Base-by-base conservation (phyloP, 257 asterid genomes). In the Gentiana straminea region DNA sequence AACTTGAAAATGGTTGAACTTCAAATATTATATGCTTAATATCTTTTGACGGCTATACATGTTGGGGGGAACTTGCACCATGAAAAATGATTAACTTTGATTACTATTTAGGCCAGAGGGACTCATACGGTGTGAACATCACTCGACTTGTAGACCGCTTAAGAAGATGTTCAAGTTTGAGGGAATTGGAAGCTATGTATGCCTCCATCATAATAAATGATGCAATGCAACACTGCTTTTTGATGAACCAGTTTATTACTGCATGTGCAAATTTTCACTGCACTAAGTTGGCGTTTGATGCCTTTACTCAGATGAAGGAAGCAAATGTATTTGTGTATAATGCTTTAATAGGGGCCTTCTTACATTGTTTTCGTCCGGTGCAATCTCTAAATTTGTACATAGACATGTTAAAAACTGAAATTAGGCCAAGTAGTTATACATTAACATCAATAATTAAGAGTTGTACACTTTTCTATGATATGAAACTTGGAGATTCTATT, bases 291-390 rank as follows among this genome's bases (percentile, higher is more conserved):
- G 83, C 94, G 4, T 7, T 58, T 59, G 64, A 68, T 35, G 74
- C 85, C 51, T 84, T 84, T 68, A 13, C 77, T 59, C 81, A 64
- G 41, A 46, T 70, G 58, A 64, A 70, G 4, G 48, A 68, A 62
- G 92, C 92, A 49, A 78, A 78, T 61, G 73, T 78, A 7, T 84
- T 80, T 39, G 89, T 79, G 13, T 84, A 80, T 56, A 80, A 79
- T 49, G 82, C 93, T 2, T 12, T 80, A 10, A 76, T 87, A 8
- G 80, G 76, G 34, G 87, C 84, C 50, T 79, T 70, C 44, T 64
- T 82, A 9, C 75, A 57, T 54, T 80, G 86, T 47, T 73, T 60
- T 13, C 72, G 41, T 34, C 94, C 96, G 5, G 32, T 65, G 4
- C 65, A 77, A 51, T 83, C 71, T 36, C 15, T 84, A 68, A 52